phyloP scores from a whole-genome alignment of 116 monocot genomes.

The Papilionanthe hybrid region DNA sequence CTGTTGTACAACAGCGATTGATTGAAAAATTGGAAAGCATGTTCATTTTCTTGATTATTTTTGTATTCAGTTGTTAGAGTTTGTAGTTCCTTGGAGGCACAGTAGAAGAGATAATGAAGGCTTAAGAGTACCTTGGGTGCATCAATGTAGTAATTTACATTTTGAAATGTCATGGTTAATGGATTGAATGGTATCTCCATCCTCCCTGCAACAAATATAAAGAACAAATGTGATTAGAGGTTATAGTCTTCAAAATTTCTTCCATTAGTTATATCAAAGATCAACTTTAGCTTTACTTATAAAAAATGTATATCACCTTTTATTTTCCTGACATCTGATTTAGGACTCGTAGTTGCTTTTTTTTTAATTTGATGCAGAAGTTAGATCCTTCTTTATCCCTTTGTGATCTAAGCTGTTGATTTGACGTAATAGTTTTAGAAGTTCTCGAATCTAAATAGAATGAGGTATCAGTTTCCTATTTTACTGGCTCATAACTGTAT shows the following conservation, averaged over 20 bases:
- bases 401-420: background rate
- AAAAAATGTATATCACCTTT: no score
- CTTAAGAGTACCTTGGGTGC: conserved; percentile 42
- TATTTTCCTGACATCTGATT: no score
- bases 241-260: no score
- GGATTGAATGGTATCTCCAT: conserved; percentile 84
- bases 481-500: background rate
- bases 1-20: background rate
- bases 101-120: background rate
- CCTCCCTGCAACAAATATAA: conserved; percentile 23
- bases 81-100: background rate
- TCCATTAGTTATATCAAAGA: no score
- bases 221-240: no score
- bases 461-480: background rate
- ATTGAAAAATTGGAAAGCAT: background rate
- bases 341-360: background rate
- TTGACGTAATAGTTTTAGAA: background rate
- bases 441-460: background rate
- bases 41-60: background rate
- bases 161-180: conserved; percentile 63
- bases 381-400: background rate
- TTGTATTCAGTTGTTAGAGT: background rate
- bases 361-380: background rate
- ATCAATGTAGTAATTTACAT: conserved; percentile 74
- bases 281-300: no score